Evolutionary conservation across 371 early-diverging fungal species (phyloP).

Genomic region (Mucor lusitanicus): DNA sequence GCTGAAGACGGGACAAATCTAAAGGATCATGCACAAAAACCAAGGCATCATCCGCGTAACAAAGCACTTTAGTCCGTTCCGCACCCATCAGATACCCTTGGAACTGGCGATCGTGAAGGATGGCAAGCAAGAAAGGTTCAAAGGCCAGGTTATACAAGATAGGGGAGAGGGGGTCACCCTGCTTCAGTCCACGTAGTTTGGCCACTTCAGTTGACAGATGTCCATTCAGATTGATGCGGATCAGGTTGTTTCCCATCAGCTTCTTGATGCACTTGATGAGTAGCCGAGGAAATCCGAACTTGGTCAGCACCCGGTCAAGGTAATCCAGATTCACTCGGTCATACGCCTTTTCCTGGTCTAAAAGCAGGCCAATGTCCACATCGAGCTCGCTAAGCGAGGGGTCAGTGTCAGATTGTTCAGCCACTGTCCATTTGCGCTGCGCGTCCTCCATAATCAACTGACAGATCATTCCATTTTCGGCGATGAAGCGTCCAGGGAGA

Average conservation of each 20-base stretch:
- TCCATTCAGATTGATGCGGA: not conserved
- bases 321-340: constrained; percentile 18
- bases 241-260: not conserved
- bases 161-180: constrained; percentile 19
- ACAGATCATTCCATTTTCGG: not conserved
- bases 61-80: not conserved
- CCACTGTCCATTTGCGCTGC: not conserved
- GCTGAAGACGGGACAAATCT: not conserved
- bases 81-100: not conserved
- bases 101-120: not conserved
- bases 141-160: constrained; percentile 20
- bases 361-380: not conserved
- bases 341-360: constrained; percentile 24
- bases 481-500: constrained; percentile 8
- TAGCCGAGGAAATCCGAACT: constrained; percentile 12
- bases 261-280: not conserved
- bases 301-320: not conserved
- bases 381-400: not conserved
- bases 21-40: not conserved
- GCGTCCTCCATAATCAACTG: not conserved
- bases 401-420: not conserved
- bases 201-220: not conserved
- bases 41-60: constrained; percentile 11
- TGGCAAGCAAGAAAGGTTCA: not conserved
- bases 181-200: constrained; percentile 5